phyloP scores from a whole-genome alignment of 805 yeast species.

The Pichia sporocuriosa region DNA sequence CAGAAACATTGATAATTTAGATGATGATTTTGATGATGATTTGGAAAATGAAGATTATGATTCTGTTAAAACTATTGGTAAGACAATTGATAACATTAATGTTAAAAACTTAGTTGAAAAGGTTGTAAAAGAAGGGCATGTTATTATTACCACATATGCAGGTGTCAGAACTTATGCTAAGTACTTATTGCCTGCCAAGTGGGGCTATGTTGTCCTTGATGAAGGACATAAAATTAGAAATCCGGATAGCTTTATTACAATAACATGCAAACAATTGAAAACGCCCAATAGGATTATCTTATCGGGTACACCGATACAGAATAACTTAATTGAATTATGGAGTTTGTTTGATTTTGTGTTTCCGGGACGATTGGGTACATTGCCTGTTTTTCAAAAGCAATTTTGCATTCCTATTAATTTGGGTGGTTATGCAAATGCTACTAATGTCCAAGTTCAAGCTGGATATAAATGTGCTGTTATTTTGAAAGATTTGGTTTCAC shows the following conservation, averaged over 20 bases:
- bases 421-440: conserved; percentile 98
- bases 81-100: conserved; percentile 24
- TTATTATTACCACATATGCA: conserved; percentile 85
- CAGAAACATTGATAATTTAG: conserved; percentile 32
- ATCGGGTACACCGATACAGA: conserved; percentile 96
- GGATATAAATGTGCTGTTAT: conserved; percentile 95
- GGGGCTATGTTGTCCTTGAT: conserved; percentile 90
- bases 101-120: conserved; percentile 43
- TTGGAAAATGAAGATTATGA: conserved; percentile 41
- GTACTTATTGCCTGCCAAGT: conserved; percentile 65
- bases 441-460: conserved; percentile 91
- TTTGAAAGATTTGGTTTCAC: conserved; percentile 79
- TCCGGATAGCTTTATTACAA: conserved; percentile 83
- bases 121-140: conserved; percentile 66
- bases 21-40: conserved; percentile 39
- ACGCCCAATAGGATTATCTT: conserved; percentile 82
- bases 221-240: conserved; percentile 97
- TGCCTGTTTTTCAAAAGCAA: conserved; percentile 90
- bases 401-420: conserved; percentile 87
- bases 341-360: conserved; percentile 89
- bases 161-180: conserved; percentile 33
- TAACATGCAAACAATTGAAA: conserved; percentile 75
- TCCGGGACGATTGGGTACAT: conserved; percentile 90
- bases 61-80: conserved; percentile 22
- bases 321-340: conserved; percentile 89